Conservation (phyloP, 352 stramenopile genomes). For the Phytophthora litchii region DNA sequence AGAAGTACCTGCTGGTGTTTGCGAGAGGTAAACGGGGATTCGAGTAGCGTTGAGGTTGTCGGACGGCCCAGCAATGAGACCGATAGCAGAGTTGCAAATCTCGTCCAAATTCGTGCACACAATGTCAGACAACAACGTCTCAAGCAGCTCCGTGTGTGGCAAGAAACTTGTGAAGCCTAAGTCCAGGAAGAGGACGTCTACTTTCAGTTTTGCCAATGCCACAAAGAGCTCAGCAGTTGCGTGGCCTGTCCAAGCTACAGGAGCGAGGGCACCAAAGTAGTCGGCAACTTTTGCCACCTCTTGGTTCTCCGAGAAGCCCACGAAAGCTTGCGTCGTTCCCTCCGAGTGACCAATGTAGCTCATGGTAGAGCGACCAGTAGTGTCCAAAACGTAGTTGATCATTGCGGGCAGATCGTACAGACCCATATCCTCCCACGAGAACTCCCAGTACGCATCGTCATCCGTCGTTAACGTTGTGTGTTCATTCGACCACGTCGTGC, state of each 20-base stretch:
- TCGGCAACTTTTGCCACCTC: too few relatives aligned
- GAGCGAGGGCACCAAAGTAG: not conserved
- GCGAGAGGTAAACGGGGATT: conserved; percentile 59
- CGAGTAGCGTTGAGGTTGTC: conserved; percentile 54
- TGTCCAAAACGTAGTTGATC: too few relatives aligned
- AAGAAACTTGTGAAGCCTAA: conserved; percentile 49
- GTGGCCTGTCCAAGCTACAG: not conserved
- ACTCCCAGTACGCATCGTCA: too few relatives aligned
- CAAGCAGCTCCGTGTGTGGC: conserved; percentile 27
- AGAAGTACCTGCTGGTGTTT: conserved; percentile 57
- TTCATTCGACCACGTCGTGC: too few relatives aligned
- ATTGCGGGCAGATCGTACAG: too few relatives aligned
- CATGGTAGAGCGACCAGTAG: too few relatives aligned
- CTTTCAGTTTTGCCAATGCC: conserved; percentile 40
- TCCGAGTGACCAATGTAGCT: too few relatives aligned
- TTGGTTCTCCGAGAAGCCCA: too few relatives aligned
- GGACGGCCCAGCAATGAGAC: conserved; percentile 41
- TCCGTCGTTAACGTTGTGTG: too few relatives aligned
- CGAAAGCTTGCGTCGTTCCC: too few relatives aligned
- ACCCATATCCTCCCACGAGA: too few relatives aligned
- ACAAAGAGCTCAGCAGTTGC: conserved; percentile 42
- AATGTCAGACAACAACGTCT: conserved; percentile 36
- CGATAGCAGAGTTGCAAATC: conserved; percentile 50
- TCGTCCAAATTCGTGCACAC: conserved; percentile 47
- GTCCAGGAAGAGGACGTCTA: conserved; percentile 45